phyloP scores from a whole-genome alignment of 2,329 filamentous ascomycete genomes.

The Dactylellina leptospora region DNA sequence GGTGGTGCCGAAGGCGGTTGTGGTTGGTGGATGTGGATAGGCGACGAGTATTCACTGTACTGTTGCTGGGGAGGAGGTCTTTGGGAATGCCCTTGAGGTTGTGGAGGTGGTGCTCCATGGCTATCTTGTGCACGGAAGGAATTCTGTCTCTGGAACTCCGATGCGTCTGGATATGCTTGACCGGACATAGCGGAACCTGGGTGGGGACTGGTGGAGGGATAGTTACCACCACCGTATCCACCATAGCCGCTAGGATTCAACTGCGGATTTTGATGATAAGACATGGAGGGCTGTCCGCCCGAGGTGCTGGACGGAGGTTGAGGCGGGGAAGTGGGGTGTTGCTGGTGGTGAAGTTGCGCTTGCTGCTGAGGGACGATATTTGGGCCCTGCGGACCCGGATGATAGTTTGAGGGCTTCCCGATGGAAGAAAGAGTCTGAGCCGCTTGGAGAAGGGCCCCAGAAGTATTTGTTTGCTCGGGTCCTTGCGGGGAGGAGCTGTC shows the following conservation, averaged over 20 bases:
- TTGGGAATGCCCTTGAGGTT: constrained; percentile 36
- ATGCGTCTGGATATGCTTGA: constrained; percentile 26
- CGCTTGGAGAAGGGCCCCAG: constrained; percentile 44
- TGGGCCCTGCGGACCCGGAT: constrained; percentile 20
- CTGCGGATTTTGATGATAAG: constrained; percentile 50
- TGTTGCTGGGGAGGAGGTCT: constrained; percentile 43
- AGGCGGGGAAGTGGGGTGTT: constrained; percentile 53
- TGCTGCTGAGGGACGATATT: constrained; percentile 30
- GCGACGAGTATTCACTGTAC: constrained; percentile 45
- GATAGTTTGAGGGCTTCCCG: constrained; percentile 49
- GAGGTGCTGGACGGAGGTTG: constrained; percentile 39
- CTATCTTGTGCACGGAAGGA: constrained; percentile 40
- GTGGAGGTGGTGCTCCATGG: constrained; percentile 26
- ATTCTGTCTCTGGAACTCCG: constrained; percentile 48
- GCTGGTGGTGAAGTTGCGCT: constrained; percentile 22
- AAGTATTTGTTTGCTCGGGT: constrained; percentile 39
- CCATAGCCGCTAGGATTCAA: constrained; percentile 37
- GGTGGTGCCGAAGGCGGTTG: constrained; percentile 25
- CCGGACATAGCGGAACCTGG: constrained; percentile 35
- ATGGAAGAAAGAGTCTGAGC: constrained; percentile 49
- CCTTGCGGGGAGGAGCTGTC: constrained; percentile 38
- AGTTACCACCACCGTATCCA: constrained; percentile 24
- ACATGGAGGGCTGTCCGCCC: constrained; percentile 40
- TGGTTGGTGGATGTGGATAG: constrained; percentile 46
- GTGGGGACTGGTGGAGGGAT: constrained; percentile 41